Conservation (phyloP, 2,329 filamentous ascomycete species). For the Cercospora zeae-maydis region DNA sequence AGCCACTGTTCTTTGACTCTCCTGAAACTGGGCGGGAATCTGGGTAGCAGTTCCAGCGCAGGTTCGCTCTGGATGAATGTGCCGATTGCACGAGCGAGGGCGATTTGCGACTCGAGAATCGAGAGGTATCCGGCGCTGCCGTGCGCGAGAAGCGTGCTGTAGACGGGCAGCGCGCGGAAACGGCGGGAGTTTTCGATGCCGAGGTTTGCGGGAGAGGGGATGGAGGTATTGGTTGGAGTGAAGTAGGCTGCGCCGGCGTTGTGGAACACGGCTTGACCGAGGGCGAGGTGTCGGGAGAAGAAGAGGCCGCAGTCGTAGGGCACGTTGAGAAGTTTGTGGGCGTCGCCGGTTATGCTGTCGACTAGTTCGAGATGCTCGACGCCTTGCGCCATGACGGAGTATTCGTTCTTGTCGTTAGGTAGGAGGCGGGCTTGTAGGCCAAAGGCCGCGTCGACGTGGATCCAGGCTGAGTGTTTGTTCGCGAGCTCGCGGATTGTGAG, state of each 20-base stretch:
- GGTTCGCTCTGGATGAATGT: conserved; percentile 58
- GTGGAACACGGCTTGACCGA: conserved; percentile 64
- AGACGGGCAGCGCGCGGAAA: conserved; percentile 86
- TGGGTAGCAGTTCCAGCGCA: conserved; percentile 64
- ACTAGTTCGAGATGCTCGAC: conserved; percentile 70
- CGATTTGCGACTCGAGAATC: conserved; percentile 70
- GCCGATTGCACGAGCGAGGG: conserved; percentile 66
- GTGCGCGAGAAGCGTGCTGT: conserved; percentile 72
- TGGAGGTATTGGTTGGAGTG: conserved; percentile 39
- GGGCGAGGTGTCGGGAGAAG: conserved; percentile 62
- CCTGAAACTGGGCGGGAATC: conserved; percentile 24
- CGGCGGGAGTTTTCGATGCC: conserved; percentile 88
- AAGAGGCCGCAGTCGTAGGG: conserved; percentile 94
- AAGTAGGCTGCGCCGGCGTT: conserved; percentile 88
- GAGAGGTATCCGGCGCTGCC: conserved; percentile 65
- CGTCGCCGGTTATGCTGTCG: conserved; percentile 82
- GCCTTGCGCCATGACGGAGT: conserved; percentile 51
- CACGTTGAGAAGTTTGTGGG: conserved; percentile 90
- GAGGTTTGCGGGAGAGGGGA: conserved; percentile 80
- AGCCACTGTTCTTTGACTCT: conserved; percentile 42
- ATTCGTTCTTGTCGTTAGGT: conserved; percentile 50
- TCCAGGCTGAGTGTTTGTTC: conserved; percentile 72
- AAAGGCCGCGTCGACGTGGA: conserved; percentile 90
- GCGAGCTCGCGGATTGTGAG: conserved; percentile 63
- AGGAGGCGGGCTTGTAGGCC: conserved; percentile 74